Percentiles rank a stretch among this genome's conserved stretches.
Conservation (phyloP, 805 yeast species). For the Monosporozyma siamensis region DNA sequence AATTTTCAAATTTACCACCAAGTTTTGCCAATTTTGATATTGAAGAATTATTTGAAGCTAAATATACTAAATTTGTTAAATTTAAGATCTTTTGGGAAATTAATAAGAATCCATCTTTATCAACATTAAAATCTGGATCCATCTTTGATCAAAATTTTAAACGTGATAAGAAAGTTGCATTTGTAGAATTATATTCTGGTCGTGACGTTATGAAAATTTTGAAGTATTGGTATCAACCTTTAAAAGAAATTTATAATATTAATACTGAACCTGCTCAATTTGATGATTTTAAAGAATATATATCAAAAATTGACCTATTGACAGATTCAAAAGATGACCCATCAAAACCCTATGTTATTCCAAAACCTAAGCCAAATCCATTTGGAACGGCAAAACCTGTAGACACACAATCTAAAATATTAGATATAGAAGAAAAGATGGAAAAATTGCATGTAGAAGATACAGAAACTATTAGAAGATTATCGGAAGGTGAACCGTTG, state of each 20-base stretch:
- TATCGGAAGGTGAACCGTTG: constrained; percentile 14
- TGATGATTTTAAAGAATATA: constrained; percentile 32
- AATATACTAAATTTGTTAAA: constrained; percentile 49
- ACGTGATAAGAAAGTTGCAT: constrained; percentile 38
- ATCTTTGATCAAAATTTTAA: constrained; percentile 51
- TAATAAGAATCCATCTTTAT: constrained; percentile 54
- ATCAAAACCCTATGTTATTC: constrained; percentile 16
- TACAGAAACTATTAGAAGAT: constrained; percentile 30
- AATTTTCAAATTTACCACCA: constrained; percentile 51
- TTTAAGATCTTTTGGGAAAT: constrained; percentile 55
- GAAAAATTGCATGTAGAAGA: constrained; percentile 36
- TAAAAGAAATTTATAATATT: constrained; percentile 31
- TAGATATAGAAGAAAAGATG: constrained; percentile 49
- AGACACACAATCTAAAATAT: constrained; percentile 56
- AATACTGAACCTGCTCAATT: constrained; percentile 31
- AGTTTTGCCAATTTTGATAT: constrained; percentile 41
- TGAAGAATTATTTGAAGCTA: constrained; percentile 51
- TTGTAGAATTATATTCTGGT: constrained; percentile 41
- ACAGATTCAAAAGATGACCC: constrained; percentile 23
- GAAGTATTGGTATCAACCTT: constrained; percentile 24
- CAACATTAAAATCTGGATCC: constrained; percentile 42
- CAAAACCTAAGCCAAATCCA: constrained; percentile 47
- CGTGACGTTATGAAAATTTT: constrained; percentile 31
- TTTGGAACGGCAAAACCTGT: constrained; percentile 85
- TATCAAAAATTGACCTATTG: constrained; percentile 19